Conservation (phyloP, 805 yeast genomes). For the Kluyveromyces nonfermentans region DNA sequence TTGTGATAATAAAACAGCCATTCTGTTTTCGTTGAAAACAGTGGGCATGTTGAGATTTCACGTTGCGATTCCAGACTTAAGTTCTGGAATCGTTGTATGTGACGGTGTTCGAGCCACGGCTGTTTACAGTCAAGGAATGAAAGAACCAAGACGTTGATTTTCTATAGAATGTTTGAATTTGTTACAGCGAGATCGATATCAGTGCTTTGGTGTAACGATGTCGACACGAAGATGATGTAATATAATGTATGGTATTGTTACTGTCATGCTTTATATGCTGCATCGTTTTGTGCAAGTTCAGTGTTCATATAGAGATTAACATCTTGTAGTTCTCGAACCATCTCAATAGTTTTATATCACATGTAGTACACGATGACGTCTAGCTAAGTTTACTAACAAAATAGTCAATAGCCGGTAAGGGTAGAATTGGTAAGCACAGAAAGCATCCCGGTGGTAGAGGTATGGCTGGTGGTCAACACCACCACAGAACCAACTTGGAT, state of each 20-base stretch:
- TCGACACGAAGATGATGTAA: no score
- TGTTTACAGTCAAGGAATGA: slow-evolving; percentile 31
- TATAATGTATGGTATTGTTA: no score
- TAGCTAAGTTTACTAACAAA: slow-evolving; percentile 18
- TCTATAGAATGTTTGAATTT: slow-evolving; percentile 5
- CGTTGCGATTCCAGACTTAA: not conserved
- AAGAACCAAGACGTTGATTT: slow-evolving; percentile 33
- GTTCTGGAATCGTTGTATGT: not conserved
- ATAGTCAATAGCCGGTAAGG: slow-evolving; percentile 82
- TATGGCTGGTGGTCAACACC: slow-evolving; percentile 99
- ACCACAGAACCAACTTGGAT: slow-evolving; percentile 99
- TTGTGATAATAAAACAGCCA: not conserved
- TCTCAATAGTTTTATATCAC: not conserved
- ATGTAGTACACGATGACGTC: not conserved
- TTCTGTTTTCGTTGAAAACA: not conserved
- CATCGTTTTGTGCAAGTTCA: not conserved
- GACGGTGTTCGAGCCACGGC: slow-evolving; percentile 3
- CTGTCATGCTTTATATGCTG: not conserved
- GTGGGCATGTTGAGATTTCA: not conserved
- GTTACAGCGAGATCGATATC: no score
- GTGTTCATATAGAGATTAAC: slow-evolving; percentile 1
- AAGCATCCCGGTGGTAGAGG: slow-evolving; percentile 99
- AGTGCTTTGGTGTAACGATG: no score
- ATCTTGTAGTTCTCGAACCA: slow-evolving; percentile 4
- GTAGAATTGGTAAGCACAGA: slow-evolving; percentile 99